Conservation (phyloP, 257 asterid species). For the Lithospermum erythrorhizon region DNA sequence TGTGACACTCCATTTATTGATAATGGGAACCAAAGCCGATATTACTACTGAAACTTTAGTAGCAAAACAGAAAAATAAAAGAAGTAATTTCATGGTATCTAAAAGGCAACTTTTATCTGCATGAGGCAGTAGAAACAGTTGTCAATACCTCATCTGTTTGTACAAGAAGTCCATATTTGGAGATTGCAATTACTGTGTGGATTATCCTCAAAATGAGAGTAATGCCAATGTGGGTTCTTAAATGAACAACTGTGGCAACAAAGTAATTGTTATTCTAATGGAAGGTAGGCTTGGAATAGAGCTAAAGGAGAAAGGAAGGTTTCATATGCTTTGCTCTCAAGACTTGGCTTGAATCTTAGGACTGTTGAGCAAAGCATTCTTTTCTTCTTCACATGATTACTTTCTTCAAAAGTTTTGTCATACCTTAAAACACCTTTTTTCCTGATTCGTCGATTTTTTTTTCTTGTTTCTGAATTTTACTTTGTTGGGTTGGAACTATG, state of each 20-base stretch:
- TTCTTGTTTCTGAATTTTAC: not conserved
- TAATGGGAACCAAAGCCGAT: not conserved
- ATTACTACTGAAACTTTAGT: not conserved
- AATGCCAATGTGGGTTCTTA: conserved; percentile 26
- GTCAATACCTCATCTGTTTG: conserved; percentile 48
- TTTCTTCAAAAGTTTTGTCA: conserved; percentile 1
- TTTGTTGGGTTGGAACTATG: not conserved
- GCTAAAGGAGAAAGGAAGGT: conserved; percentile 20
- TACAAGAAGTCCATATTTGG: conserved; percentile 40
- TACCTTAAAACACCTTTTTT: not conserved
- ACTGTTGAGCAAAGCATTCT: conserved; percentile 30
- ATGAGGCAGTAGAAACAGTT: conserved; percentile 1
- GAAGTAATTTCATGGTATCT: too few species aligned
- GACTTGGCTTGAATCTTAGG: conserved; percentile 35
- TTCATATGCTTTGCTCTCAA: conserved; percentile 50
- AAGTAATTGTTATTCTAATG: conserved; percentile 16
- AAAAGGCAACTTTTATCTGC: not conserved
- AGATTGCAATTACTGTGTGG: conserved; percentile 10
- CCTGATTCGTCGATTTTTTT: too few species aligned
- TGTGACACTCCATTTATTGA: not conserved
- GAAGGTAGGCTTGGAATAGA: conserved; percentile 18
- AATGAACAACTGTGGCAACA: conserved; percentile 30
- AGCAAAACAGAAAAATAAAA: not conserved
- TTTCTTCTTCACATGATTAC: conserved; percentile 27
- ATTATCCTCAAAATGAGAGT: conserved; percentile 11